Conservation (phyloP, 768 basidiomycete genomes). For the Candolleomyces aberdarensis region DNA sequence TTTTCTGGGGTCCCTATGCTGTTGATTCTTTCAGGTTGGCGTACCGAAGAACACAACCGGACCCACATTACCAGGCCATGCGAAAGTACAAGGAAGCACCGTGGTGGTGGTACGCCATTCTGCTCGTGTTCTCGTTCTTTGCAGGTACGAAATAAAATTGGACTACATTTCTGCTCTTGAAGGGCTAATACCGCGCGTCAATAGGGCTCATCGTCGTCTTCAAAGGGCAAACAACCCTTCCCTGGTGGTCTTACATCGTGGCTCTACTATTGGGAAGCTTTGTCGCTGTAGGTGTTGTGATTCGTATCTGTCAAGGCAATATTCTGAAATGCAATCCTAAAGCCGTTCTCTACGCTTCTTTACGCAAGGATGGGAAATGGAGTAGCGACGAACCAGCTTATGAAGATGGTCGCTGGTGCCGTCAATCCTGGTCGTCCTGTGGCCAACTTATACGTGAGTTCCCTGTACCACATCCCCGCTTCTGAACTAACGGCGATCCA, state of each 20-base stretch:
- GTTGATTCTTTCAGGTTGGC: constrained; percentile 38
- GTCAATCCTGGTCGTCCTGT: constrained; percentile 63
- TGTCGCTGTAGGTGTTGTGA: constrained; percentile 25
- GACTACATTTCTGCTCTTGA: constrained; percentile 3
- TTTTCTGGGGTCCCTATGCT: constrained; percentile 53
- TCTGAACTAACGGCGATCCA: constrained; percentile 15
- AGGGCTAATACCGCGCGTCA: neutral
- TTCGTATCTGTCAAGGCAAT: too few relatives aligned
- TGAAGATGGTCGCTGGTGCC: constrained; percentile 65
- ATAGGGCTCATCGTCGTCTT: constrained; percentile 50
- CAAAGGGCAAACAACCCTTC: constrained; percentile 56
- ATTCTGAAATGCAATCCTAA: too few relatives aligned
- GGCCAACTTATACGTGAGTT: constrained; percentile 62
- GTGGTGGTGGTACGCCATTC: constrained; percentile 56
- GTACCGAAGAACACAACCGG: constrained; percentile 46
- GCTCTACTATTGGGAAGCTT: constrained; percentile 51
- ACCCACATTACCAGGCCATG: constrained; percentile 4
- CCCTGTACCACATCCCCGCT: neutral
- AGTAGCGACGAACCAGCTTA: constrained; percentile 26
- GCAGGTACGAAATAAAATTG: constrained; percentile 37
- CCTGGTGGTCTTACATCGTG: constrained; percentile 61
- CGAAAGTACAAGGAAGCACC: constrained; percentile 23
- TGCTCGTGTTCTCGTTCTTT: constrained; percentile 49
- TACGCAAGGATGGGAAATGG: constrained; percentile 8
- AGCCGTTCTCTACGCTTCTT: constrained; percentile 6